Evolutionary conservation across 1,284 basidiomycete species (phyloP), one percentile per base, ranked within the genome.

Genomic region (Puccinia hordei): DNA sequence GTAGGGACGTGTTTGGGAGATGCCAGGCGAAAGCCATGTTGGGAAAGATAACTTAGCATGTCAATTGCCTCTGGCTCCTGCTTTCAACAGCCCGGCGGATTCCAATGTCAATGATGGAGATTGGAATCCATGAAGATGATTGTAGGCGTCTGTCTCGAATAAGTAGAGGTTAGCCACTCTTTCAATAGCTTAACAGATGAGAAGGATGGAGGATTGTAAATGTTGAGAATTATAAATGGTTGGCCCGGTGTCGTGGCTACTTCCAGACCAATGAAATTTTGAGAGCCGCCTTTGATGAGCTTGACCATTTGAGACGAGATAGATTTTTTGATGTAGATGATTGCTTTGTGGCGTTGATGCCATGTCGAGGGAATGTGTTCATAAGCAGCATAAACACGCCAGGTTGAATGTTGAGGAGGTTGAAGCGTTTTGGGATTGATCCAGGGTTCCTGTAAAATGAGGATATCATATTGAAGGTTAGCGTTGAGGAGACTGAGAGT

Each of bases 161-260:
- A 51, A 27, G 51, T 3, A 49, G 9, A 10, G 2, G 24, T n/a
- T 6, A 73, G 69, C 69, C 69, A 73, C 3, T 17, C 2, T 15
- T 53, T 30, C 2, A 73, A 30, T 15, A 27, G 8, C 9, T 17
- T 13, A 17, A 73, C 22, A 3, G 44, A 10, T 13, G 24, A 15
- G 22, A 73, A 51, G 1, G 69, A 27, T 19, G 35, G 69, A 27
- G 69, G 69, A 51, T 73, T 73, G 24, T 73, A 73, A n/a, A 51
- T 15, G 17, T 51, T 51, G 4, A 51, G 22, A 6, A 15, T n/a
- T 6, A 69, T 4, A 51, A 51, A 51, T 3, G 15, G 17, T 17
- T 51, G 6, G 15, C 49, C 49, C 22, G 8, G 15, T 51, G 5
- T 51, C 3, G 17, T n/a, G n/a, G 49, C 6, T 15, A 51, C 17